A percentile compares a stretch with the other conserved stretches of the same genome.
Evolutionary conservation across 2,329 filamentous ascomycete genomes (phyloP).

Genomic region (Tolypocladium album): DNA sequence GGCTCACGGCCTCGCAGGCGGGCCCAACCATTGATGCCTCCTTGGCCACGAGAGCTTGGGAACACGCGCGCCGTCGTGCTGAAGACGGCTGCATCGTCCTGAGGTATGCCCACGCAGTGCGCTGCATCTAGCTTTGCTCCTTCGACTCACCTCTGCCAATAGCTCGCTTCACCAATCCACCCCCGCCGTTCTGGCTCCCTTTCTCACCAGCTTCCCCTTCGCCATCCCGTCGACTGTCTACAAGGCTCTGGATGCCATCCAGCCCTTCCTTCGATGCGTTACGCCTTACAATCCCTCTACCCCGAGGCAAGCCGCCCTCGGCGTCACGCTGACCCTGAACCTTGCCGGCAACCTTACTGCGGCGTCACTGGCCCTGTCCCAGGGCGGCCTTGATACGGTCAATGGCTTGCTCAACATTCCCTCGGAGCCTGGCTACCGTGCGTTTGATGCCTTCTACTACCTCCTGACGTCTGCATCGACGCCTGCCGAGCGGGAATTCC

Average conservation of each 20-base stretch:
- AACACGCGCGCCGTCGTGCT: constrained; percentile 86
- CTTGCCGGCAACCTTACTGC: constrained; percentile 69
- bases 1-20: constrained; percentile 69
- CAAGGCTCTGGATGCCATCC: constrained; percentile 69
- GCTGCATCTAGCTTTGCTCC: not conserved
- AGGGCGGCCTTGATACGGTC: constrained; percentile 76
- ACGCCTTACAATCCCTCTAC: constrained; percentile 84
- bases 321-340: constrained; percentile 71
- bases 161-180: constrained; percentile 84
- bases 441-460: constrained; percentile 98
- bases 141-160: not conserved
- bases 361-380: constrained; percentile 67
- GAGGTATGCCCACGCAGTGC: constrained; percentile 45
- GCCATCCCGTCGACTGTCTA: constrained; percentile 65
- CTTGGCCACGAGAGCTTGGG: constrained; percentile 78
- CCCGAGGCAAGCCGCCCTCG: constrained; percentile 69
- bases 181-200: constrained; percentile 73
- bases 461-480: constrained; percentile 86
- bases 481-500: constrained; percentile 76
- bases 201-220: constrained; percentile 71
- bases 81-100: constrained; percentile 92
- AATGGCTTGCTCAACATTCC: constrained; percentile 75
- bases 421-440: constrained; percentile 68
- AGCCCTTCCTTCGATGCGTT: constrained; percentile 77
- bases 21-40: constrained; percentile 68